These are phyloP conservation scores for Zasmidium angulare DNA, from an alignment of 2,329 filamentous ascomycete species.

Conservation along the genomic window DNA sequence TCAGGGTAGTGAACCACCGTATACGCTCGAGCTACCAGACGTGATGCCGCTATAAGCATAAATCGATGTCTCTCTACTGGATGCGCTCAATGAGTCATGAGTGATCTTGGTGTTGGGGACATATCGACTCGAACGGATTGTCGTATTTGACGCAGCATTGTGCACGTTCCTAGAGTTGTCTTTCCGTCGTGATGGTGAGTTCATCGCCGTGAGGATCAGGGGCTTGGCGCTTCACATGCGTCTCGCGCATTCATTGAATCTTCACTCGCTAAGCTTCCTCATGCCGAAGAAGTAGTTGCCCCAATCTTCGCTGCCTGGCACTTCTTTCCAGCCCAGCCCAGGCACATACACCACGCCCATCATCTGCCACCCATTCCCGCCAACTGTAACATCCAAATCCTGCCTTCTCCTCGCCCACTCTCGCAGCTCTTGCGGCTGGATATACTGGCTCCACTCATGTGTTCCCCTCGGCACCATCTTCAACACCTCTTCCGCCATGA, in stretches of 20 bases:
- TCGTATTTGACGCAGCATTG: too few relatives aligned
- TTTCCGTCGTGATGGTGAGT: too few relatives aligned
- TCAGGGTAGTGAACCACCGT: too few relatives aligned
- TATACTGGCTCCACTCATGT: slow-evolving; percentile 95
- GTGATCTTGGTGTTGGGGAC: too few relatives aligned
- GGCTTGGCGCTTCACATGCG: background rate
- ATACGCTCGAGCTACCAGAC: too few relatives aligned
- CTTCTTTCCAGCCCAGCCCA: slow-evolving; percentile 83
- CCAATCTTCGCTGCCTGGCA: slow-evolving; percentile 75
- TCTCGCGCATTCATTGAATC: background rate
- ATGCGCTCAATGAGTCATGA: too few relatives aligned
- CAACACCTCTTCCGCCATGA: slow-evolving; percentile 84
- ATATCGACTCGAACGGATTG: too few relatives aligned
- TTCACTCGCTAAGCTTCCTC: slow-evolving; percentile 45
- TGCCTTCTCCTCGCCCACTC: slow-evolving; percentile 45
- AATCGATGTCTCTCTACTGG: too few relatives aligned
- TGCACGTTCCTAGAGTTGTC: too few relatives aligned
- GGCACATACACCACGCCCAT: slow-evolving; percentile 90
- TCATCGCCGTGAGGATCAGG: background rate
- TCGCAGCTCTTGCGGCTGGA: slow-evolving; percentile 77
- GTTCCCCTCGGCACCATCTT: slow-evolving; percentile 88
- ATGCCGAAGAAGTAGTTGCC: slow-evolving; percentile 98
- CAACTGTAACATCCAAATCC: slow-evolving; percentile 55
- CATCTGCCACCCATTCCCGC: slow-evolving; percentile 66
- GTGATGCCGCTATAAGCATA: too few relatives aligned